Percentiles rank a stretch among this genome's conserved stretches.
These are phyloP conservation scores for Luffa acutangula DNA, from an alignment of 306 rosid species.

Conservation along the genomic window DNA sequence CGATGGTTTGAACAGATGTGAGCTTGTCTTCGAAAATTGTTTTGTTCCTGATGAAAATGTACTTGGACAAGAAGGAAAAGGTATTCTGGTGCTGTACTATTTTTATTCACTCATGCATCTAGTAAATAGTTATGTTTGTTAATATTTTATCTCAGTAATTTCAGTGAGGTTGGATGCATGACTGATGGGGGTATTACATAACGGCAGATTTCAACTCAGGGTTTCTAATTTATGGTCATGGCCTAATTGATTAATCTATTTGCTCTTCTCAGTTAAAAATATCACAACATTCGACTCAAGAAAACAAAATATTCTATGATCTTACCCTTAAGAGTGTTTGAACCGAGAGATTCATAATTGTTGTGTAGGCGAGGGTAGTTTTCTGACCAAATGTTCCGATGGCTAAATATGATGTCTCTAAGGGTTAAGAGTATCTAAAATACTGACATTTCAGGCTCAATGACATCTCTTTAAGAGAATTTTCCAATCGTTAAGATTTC, in stretches of 20 bases:
- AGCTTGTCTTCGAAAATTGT: constrained; percentile 96
- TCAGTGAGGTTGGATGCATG: background rate
- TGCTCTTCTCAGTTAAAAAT: background rate
- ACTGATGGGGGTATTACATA: background rate
- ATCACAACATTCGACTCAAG: background rate
- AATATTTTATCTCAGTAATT: background rate
- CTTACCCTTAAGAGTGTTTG: background rate
- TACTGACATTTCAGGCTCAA: background rate
- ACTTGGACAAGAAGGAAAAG: constrained; percentile 94
- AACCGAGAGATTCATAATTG: background rate
- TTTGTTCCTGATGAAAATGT: constrained; percentile 89
- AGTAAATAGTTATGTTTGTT: background rate
- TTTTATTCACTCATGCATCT: background rate
- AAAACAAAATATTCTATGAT: background rate
- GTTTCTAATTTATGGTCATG: background rate
- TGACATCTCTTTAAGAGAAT: background rate
- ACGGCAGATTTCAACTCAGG: background rate
- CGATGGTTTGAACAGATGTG: constrained; percentile 59
- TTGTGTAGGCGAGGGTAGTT: background rate
- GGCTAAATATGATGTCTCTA: background rate
- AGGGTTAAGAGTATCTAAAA: background rate
- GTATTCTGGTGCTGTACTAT: constrained; percentile 25
- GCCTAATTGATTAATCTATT: background rate
- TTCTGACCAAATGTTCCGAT: background rate
- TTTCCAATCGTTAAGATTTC: background rate